These are phyloP conservation scores for Globisporangium okanoganense DNA, from an alignment of 352 stramenopile species.

Conservation along the genomic window DNA sequence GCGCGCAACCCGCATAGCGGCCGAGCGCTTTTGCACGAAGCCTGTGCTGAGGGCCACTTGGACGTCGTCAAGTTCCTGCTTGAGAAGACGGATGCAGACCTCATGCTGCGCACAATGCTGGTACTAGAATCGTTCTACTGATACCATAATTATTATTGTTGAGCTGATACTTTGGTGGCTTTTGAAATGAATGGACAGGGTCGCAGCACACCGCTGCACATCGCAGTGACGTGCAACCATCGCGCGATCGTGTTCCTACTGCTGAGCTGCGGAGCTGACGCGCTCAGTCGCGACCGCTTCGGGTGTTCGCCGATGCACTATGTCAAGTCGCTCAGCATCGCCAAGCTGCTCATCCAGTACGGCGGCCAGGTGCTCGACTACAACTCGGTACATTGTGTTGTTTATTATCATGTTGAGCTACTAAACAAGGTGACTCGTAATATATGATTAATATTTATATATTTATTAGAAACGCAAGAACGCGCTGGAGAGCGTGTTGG, in stretches of 20 bases:
- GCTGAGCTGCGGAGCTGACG: constrained; percentile 61
- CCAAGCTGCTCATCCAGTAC: constrained; percentile 62
- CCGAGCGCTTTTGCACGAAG: constrained; percentile 60
- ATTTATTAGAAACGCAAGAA: constrained; percentile 52
- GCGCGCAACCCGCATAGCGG: constrained; percentile 28
- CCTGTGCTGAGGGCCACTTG: constrained; percentile 42
- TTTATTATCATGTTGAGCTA: too few relatives aligned
- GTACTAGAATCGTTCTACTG: constrained; percentile 17
- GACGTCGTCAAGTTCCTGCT: constrained; percentile 56
- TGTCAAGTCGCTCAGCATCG: constrained; percentile 54
- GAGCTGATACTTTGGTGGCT: neutral
- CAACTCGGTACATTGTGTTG: constrained; percentile 31
- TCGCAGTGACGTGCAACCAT: constrained; percentile 56
- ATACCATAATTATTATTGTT: neutral
- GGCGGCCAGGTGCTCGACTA: constrained; percentile 52
- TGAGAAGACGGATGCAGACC: constrained; percentile 34
- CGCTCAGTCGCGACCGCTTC: constrained; percentile 52
- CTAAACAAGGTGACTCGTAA: too few relatives aligned
- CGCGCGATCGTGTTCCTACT: constrained; percentile 63
- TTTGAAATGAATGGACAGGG: constrained; percentile 26
- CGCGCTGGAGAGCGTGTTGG: constrained; percentile 37
- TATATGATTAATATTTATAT: too few relatives aligned
- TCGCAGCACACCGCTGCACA: constrained; percentile 50
- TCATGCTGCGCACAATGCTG: constrained; percentile 66
- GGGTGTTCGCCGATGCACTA: constrained; percentile 68